Evolutionary conservation across 192 early-diverging fungal genomes (phyloP).

Genomic region (Kappamyces sp.): DNA sequence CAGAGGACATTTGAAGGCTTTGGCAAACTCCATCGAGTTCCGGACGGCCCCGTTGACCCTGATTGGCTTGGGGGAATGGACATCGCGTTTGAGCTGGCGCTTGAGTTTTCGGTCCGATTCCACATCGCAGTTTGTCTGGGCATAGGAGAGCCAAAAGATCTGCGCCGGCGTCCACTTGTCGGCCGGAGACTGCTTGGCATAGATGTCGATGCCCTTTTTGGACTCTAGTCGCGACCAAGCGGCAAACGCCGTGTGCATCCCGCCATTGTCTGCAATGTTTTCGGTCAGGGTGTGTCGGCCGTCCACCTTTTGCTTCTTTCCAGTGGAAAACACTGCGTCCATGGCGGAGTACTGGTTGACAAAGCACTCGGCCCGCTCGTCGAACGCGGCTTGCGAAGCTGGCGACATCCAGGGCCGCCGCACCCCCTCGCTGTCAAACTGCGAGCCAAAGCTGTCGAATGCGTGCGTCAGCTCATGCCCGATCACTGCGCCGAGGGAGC

Average conservation of each 20-base stretch:
- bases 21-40: conserved; percentile 61
- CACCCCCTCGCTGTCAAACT: conserved; percentile 49
- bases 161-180: conserved; percentile 30
- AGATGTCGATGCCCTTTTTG: conserved; percentile 14
- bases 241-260: conserved; percentile 36
- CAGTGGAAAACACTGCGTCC: not conserved
- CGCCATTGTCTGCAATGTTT: conserved; percentile 69
- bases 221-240: conserved; percentile 24
- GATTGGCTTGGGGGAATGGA: conserved; percentile 16
- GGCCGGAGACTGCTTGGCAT: conserved; percentile 34
- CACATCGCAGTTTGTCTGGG: conserved; percentile 17
- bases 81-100: conserved; percentile 11
- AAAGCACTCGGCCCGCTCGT: conserved; percentile 53
- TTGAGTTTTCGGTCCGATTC: not conserved
- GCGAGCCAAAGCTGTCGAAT: conserved; percentile 57
- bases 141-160: conserved; percentile 40
- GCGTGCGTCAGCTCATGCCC: conserved; percentile 76
- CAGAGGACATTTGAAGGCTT: conserved; percentile 60
- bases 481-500: conserved; percentile 59
- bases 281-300: conserved; percentile 11
- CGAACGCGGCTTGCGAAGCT: conserved; percentile 31
- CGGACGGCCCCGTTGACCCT: conserved; percentile 64
- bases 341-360: conserved; percentile 50
- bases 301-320: not conserved
- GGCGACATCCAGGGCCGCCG: conserved; percentile 41